Evolutionary conservation across 805 yeast genomes (phyloP).

Genomic region (Nakazawaea siamensis): DNA sequence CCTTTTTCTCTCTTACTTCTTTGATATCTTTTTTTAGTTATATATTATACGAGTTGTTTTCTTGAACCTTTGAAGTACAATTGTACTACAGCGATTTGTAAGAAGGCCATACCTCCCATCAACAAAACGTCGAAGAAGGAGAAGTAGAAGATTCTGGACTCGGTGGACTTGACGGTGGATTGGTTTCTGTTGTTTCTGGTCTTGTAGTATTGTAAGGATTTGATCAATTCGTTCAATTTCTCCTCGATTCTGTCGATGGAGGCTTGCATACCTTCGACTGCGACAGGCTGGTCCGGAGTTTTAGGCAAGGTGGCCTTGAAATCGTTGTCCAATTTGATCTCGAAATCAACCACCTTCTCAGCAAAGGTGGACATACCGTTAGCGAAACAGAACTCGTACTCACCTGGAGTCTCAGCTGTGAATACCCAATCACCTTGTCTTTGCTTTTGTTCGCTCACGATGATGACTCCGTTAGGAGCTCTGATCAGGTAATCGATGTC

Average conservation of each 20-base stretch:
- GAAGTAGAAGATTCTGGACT: constrained; percentile 52
- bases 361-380: constrained; percentile 77
- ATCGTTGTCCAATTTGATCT: constrained; percentile 49
- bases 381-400: constrained; percentile 80
- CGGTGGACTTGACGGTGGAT: constrained; percentile 65
- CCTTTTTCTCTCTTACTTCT: neutral
- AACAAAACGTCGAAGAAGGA: constrained; percentile 57
- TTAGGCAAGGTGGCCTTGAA: constrained; percentile 59
- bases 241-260: constrained; percentile 51
- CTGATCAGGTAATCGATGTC: constrained; percentile 66
- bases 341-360: constrained; percentile 80
- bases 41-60: constrained; percentile 45
- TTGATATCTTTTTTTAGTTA: neutral
- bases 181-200: constrained; percentile 89
- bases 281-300: constrained; percentile 44
- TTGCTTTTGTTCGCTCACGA: constrained; percentile 49
- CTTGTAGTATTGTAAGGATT: constrained; percentile 71
- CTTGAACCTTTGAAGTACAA: constrained; percentile 66
- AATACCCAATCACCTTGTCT: constrained; percentile 78
- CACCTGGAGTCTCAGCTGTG: constrained; percentile 59
- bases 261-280: constrained; percentile 45
- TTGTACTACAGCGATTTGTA: constrained; percentile 63
- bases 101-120: constrained; percentile 61
- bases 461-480: constrained; percentile 47
- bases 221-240: constrained; percentile 48